Evolutionary conservation across 768 basidiomycete species (phyloP), one percentile per base, ranked within the genome.

Genomic region (Boletus tomentosulus): DNA sequence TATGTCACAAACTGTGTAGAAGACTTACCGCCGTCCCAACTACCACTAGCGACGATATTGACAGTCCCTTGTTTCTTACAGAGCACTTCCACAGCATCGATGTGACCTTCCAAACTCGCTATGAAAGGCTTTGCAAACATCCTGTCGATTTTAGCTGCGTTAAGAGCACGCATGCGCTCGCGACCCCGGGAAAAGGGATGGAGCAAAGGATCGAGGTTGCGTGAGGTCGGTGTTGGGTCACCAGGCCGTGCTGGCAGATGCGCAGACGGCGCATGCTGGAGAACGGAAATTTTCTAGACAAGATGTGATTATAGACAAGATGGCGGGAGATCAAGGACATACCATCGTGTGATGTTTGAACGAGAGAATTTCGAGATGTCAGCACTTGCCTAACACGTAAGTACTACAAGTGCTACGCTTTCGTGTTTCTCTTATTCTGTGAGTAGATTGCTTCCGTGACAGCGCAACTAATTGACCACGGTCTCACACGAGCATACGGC

Each of bases 101-200:
- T 78, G 69, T 98, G 97, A 2, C 97, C 97, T 56, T 97, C 95
- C 46, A 99, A 68, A 49, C 84, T 80, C 35, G 83, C 91, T 15
- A 99, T 77, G 63, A 98, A 98, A 0, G 97, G 97, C 63, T 97
- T 98, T n/a, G 97, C 86, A 66, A 98, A 98, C 74, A 99, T 92
- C 54, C 91, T 78, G 48, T 98, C 96, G 80, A 99, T 90, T 74
- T 99, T 99, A 13, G 88, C 89, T 2, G 97, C 97, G 58, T 94
- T 96, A 44, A 98, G 68, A 3, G 97, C 97, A 54, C 97, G 85
- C 19, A 84, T 94, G 34, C 96, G 90, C 74, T 99, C 97, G 48
- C 97, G 76, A 5, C 93, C 89, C 22, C 89, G 86, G 0, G 94
- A 80, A 69, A 99, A 98, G 3, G 97, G 97, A 65, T 99, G 97